Evolutionary conservation across 257 asterid species (phyloP), one percentile per base, ranked within the genome.

Genomic region (Lavandula angustifolia): DNA sequence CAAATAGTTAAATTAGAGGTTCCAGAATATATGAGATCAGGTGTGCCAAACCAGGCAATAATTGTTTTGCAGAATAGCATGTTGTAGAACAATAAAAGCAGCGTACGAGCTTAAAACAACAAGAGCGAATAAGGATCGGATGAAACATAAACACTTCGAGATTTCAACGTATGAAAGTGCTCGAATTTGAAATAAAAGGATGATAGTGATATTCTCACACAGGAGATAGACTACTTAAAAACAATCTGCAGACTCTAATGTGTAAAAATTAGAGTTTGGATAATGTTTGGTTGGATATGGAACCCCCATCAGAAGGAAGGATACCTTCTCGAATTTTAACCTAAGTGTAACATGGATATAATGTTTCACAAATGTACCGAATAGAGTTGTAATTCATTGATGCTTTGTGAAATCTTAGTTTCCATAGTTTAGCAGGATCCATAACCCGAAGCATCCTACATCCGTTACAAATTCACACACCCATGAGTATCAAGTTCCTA

Each of bases 1-100:
- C 53, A 60, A 64, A 55, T 32, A 60, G 56, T 73, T 41, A 66
- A 64, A 60, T 67, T 32, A 69, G 64, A 69, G 44, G 41, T 60
- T 64, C 65, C 42, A 80, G 69, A 58, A 60, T 53, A 67, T 34
- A 54, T 16, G 29, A 56, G 49, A 63, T 53, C 56, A 18, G 50
- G 60, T 71, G 33, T 18, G 69, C 44, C 63, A 66, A 73, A 69
- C 69, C 55, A 55, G 51, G 55, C 29, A 47, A n/a, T 7, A 3
- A 17, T 44, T 40, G 37, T 66, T 40, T 62, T 35, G 27, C 57
- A 70, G 17, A 50, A 42, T 22, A 56, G 48, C 51, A 48, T 51
- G 44, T 1, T 34, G 38, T 4, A 18, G 3, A 56, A 55, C 54
- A 58, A 71, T 18, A 48, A 33, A 58, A 56, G 41, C 46, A 69